Evolutionary conservation across 2,329 filamentous ascomycete genomes (phyloP), one percentile per base, ranked within the genome.

Genomic region (Colletotrichum tropicale): DNA sequence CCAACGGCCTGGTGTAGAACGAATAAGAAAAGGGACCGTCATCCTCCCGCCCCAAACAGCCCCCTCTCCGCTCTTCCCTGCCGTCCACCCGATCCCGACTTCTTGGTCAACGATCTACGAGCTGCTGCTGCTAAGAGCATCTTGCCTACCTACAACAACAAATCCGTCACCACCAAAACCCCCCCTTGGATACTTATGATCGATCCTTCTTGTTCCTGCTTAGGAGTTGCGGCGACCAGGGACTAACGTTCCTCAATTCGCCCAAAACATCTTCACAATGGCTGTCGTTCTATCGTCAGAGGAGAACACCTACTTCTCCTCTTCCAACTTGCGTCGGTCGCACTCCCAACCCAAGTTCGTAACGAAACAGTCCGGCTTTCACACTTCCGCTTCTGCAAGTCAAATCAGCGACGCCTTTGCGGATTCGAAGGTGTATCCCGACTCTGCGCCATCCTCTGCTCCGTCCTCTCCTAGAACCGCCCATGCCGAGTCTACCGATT

Each of bases 321-420:
- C 89, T 18, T 87, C 89, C 65, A 82, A 87, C 28, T 82, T 93
- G 79, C 89, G 88, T 77, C 89, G 91, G 75, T 92, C 91, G 15
- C 90, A 92, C 77, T 93, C 91, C 5, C 90, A 92, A 78, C 87
- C 89, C 66, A 91, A 89, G 78, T 91, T 93, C 70, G 82, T 85
- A 76, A 83, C 87, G 10, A 84, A 84, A 68, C 83, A 85, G 28
- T 81, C 85, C 6, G 81, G 81, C 28, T 89, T 88, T 73, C 85
- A 85, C 77, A 82, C 86, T 12, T 87, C 90, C 21, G 80, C 87
- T 60, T 87, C 89, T 9, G 84, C 87, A 15, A 87, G 86, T 38
- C 85, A 86, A 62, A 84, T 90, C 76, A 85, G 84, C 80, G 87
- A 90, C 69, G 79, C 86, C n/a, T 90, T 88, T 78, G 83, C 83